phyloP scores from a whole-genome alignment of 2,329 filamentous ascomycete species.

The Sphaerulina musiva region DNA sequence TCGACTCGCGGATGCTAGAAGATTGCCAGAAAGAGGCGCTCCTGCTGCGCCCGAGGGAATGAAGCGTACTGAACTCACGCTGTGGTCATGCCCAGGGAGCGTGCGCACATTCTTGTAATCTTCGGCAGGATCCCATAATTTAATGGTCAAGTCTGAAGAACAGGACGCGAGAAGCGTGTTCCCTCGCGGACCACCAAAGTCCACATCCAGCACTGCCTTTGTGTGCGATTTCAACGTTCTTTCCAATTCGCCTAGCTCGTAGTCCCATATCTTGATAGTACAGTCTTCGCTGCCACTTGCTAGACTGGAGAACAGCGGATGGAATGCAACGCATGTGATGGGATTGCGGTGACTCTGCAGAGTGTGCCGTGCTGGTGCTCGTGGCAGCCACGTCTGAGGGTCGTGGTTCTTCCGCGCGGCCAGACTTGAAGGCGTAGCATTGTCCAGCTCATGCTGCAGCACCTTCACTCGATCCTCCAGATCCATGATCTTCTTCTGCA shows the following conservation, averaged over 20 bases:
- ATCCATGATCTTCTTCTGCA: conserved; percentile 99
- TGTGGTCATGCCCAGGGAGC: conserved; percentile 85
- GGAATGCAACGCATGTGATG: conserved; percentile 84
- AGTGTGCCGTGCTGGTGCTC: conserved; percentile 70
- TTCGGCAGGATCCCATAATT: conserved; percentile 86
- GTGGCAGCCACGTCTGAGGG: conserved; percentile 79
- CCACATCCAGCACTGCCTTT: conserved; percentile 77
- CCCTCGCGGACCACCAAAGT: conserved; percentile 79
- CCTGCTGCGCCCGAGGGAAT: conserved; percentile 76
- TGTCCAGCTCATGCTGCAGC: conserved; percentile 78
- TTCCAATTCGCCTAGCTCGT: conserved; percentile 87
- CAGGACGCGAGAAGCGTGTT: conserved; percentile 75
- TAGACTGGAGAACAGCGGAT: conserved; percentile 82
- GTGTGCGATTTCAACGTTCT: conserved; percentile 88
- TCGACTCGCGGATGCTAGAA: conserved; percentile 77
- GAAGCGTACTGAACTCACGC: conserved; percentile 80
- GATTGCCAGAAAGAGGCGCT: conserved; percentile 70
- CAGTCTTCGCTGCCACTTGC: conserved; percentile 87
- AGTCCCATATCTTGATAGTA: conserved; percentile 96
- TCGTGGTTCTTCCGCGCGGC: conserved; percentile 71
- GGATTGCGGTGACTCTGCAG: conserved; percentile 75
- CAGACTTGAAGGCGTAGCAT: conserved; percentile 70
- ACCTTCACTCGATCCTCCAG: conserved; percentile 67
- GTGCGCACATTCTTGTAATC: conserved; percentile 95
- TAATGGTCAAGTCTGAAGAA: conserved; percentile 85